Evolutionary conservation across 345 rosid species (phyloP).

Genomic region (Populus euphratica): DNA sequence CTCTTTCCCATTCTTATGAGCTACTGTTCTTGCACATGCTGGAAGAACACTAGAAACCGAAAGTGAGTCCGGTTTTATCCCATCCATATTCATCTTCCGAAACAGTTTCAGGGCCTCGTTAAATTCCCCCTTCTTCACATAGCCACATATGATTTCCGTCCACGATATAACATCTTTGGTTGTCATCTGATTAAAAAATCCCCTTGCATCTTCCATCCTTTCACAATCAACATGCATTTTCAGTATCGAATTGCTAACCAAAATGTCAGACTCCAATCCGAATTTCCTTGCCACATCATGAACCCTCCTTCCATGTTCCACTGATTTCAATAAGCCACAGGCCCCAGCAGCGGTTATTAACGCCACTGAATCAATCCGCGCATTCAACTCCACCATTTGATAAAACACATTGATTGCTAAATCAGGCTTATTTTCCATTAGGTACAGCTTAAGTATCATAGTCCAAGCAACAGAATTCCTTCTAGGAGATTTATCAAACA

Average conservation of each 20-base stretch:
- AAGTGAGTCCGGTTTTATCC: slow-evolving; percentile 36
- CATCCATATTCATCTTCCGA: slow-evolving; percentile 35
- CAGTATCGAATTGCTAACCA: slow-evolving; percentile 44
- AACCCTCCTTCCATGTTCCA: slow-evolving; percentile 35
- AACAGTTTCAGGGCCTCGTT: slow-evolving; percentile 47
- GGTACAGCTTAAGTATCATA: slow-evolving; percentile 37
- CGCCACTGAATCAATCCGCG: slow-evolving; percentile 32
- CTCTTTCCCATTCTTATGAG: slow-evolving; percentile 48
- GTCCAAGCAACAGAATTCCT: slow-evolving; percentile 48
- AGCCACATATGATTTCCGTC: slow-evolving; percentile 40
- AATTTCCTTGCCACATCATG: slow-evolving; percentile 33
- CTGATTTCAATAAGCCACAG: slow-evolving; percentile 32
- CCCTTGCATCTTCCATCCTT: slow-evolving; percentile 33
- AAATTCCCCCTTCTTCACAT: slow-evolving; percentile 45
- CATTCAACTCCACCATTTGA: slow-evolving; percentile 30
- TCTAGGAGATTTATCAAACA: slow-evolving; percentile 31
- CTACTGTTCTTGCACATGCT: slow-evolving; percentile 48
- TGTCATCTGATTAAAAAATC: slow-evolving; percentile 37
- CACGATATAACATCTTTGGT: slow-evolving; percentile 45
- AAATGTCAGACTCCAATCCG: slow-evolving; percentile 38
- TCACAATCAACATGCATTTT: slow-evolving; percentile 47
- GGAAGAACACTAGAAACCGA: slow-evolving; percentile 40
- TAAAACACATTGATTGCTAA: slow-evolving; percentile 37
- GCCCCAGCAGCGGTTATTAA: slow-evolving; percentile 40
- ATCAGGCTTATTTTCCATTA: slow-evolving; percentile 31